Percentiles rank a stretch among this genome's conserved stretches.
Evolutionary conservation across 2,329 filamentous ascomycete species (phyloP).

Genomic region (Stromatinia cepivora): DNA sequence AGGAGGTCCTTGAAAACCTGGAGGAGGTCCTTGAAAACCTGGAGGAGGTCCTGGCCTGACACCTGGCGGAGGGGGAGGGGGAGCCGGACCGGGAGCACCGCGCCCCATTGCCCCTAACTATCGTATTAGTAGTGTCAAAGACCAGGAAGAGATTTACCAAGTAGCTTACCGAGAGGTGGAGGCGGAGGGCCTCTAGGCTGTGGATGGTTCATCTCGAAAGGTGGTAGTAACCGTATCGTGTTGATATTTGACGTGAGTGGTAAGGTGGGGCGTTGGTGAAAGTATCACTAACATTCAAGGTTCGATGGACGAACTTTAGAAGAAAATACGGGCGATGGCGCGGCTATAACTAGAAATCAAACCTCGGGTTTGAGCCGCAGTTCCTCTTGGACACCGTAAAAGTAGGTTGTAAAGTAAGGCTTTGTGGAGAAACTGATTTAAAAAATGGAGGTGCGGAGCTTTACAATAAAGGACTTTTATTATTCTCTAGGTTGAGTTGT

Average conservation of each 20-base stretch:
- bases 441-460: background rate
- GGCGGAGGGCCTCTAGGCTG: background rate
- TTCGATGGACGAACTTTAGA: background rate
- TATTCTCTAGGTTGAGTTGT: background rate
- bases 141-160: background rate
- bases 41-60: background rate
- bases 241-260: background rate
- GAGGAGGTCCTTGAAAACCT: background rate
- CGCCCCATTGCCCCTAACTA: background rate
- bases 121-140: background rate
- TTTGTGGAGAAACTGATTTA: background rate
- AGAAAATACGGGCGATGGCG: background rate
- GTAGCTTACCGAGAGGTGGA: constrained; percentile 11
- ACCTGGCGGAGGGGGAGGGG: background rate
- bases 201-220: constrained; percentile 7
- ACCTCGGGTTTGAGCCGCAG: background rate
- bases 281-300: background rate
- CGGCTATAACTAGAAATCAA: constrained; percentile 18
- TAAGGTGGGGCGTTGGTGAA: background rate
- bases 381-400: background rate
- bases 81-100: background rate
- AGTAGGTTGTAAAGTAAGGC: background rate
- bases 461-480: background rate
- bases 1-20: background rate
- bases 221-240: background rate